Percentiles rank a stretch among this genome's conserved stretches.
These are phyloP conservation scores for Artemisia annua DNA, from an alignment of 129 eudicot species.

Conservation along the genomic window DNA sequence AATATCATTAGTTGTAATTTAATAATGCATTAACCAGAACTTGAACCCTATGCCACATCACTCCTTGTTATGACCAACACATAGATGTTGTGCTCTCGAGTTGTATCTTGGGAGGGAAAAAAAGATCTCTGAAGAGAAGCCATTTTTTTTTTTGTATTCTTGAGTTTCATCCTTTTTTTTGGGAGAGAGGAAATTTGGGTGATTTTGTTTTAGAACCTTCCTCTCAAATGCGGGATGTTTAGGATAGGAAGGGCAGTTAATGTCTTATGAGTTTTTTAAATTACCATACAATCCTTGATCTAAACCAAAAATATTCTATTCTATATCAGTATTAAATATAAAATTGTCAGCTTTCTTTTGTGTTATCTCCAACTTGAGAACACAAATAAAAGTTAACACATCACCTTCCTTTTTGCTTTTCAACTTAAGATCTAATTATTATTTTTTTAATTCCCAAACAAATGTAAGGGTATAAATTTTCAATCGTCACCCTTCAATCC, in stretches of 20 bases:
- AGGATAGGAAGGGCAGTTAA: neutral
- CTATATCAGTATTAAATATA: too few relatives aligned
- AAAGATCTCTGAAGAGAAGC: too few relatives aligned
- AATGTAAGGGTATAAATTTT: too few relatives aligned
- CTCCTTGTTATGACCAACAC: conserved; percentile 3
- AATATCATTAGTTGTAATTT: neutral
- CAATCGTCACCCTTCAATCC: too few relatives aligned
- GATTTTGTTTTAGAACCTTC: neutral
- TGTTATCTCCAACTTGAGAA: neutral
- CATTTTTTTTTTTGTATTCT: neutral
- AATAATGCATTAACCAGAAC: neutral
- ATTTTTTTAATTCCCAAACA: too few relatives aligned
- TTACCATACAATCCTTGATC: neutral
- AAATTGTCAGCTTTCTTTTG: too few relatives aligned
- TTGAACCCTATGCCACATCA: conserved; percentile 1
- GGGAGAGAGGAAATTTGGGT: neutral
- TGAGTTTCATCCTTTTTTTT: neutral
- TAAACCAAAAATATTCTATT: neutral
- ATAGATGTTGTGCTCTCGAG: neutral
- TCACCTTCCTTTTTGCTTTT: neutral
- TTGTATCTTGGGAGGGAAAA: neutral
- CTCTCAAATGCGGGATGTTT: neutral
- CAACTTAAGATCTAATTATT: neutral
- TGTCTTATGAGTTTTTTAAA: neutral
- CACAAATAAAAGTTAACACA: neutral